Evolutionary conservation across 2,329 filamentous ascomycete genomes (phyloP).

Genomic region (Graphilbum fragrans): DNA sequence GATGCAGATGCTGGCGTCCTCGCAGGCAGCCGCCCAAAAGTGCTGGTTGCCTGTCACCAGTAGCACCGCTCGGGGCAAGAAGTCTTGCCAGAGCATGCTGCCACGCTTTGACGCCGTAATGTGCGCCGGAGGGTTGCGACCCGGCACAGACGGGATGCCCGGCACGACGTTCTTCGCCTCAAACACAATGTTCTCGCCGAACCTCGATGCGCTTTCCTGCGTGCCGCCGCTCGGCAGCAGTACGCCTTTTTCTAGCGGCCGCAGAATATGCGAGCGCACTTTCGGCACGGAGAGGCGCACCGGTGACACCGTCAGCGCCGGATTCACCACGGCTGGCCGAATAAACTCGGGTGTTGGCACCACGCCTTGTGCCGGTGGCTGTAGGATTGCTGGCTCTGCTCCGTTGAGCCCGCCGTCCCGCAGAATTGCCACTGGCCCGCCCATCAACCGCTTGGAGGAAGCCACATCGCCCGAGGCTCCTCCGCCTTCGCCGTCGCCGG

Average conservation of each 20-base stretch:
- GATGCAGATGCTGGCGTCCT: conserved; percentile 79
- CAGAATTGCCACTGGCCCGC: conserved; percentile 46
- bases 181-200: conserved; percentile 61
- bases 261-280: conserved; percentile 68
- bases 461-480: conserved; percentile 25
- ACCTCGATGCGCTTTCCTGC: conserved; percentile 48
- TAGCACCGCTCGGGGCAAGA: conserved; percentile 74
- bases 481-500: conserved; percentile 45
- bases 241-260: conserved; percentile 61
- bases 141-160: conserved; percentile 29
- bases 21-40: conserved; percentile 87
- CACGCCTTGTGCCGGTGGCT: conserved; percentile 45
- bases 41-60: conserved; percentile 80
- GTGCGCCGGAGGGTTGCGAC: conserved; percentile 65
- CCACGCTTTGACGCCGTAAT: conserved; percentile 74
- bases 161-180: conserved; percentile 72
- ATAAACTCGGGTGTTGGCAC: conserved; percentile 70
- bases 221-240: conserved; percentile 24
- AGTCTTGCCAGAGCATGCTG: conserved; percentile 84
- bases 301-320: conserved; percentile 69
- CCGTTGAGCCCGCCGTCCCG: conserved; percentile 61
- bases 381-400: conserved; percentile 59
- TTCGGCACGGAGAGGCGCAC: conserved; percentile 79
- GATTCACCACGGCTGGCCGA: conserved; percentile 76
- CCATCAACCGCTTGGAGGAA: conserved; percentile 25